These are phyloP conservation scores for Larix kaempferi DNA, from an alignment of 75 land plant species.

Conservation along the genomic window DNA sequence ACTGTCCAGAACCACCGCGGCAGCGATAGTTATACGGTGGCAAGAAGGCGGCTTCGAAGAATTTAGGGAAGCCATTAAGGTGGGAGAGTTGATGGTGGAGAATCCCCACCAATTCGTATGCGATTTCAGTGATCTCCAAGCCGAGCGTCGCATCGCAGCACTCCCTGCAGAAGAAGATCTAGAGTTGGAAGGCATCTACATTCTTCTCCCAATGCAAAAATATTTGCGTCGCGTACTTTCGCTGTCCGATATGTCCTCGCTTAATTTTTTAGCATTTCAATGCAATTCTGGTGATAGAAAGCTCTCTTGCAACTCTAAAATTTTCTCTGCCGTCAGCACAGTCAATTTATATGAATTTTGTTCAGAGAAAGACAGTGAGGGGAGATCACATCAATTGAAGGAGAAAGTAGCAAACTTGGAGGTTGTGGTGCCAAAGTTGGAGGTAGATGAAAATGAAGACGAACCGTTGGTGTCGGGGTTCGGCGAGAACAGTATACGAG, in stretches of 20 bases:
- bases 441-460: too few relatives aligned
- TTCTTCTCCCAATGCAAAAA: slow-evolving; percentile 58
- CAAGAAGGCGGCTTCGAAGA: slow-evolving; percentile 30
- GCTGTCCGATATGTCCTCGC: slow-evolving; percentile 23
- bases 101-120: slow-evolving; percentile 54
- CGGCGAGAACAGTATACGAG: too few relatives aligned
- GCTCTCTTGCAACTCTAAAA: not conserved
- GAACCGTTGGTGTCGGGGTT: too few relatives aligned
- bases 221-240: slow-evolving; percentile 40
- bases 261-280: not conserved
- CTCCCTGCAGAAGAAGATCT: slow-evolving; percentile 45
- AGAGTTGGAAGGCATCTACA: slow-evolving; percentile 30
- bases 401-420: too few relatives aligned
- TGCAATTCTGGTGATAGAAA: not conserved
- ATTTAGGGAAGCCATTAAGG: slow-evolving; percentile 25
- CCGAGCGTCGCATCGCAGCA: slow-evolving; percentile 33
- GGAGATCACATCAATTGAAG: too few relatives aligned
- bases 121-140: slow-evolving; percentile 26
- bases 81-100: slow-evolving; percentile 58
- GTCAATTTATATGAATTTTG: too few relatives aligned
- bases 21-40: too few relatives aligned
- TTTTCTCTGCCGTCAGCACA: not conserved
- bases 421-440: too few relatives aligned
- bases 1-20: too few relatives aligned
- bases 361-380: too few relatives aligned